Evolutionary conservation across 2,329 filamentous ascomycete genomes (phyloP), one percentile per base, ranked within the genome.

Genomic region (Fusarium pseudonygamai): DNA sequence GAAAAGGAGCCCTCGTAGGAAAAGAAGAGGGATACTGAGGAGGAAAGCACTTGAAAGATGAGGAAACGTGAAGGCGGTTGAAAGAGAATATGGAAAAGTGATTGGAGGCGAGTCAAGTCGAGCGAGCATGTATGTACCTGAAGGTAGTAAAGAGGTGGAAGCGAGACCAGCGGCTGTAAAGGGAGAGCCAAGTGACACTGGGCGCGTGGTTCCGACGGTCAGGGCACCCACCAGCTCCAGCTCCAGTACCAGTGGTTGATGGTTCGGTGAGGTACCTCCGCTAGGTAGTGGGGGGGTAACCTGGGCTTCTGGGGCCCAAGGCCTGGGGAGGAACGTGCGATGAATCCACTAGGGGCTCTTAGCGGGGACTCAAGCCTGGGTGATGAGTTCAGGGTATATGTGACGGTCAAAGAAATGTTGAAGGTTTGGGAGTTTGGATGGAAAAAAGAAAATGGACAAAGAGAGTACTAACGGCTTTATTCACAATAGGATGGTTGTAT

Each of bases 171-270:
- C 55, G 55, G 20, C 30, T 58, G n/a, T 42, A 42, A 67, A 64
- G 46, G 61, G 63, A 62, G 66, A 34, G 40, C 55, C 65, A 59
- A 73, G 60, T 73, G 71, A 74, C 71, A 71, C 66, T 67, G 58
- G 61, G 71, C 71, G 71, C 71, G 71, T 73, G 71, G 50, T 58
- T 45, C 57, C 50, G 57, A 56, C 60, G 65, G 70, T 71, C 70
- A 72, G 49, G 60, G 59, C 46, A 32, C 42, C 52, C 42, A 15
- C 22, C 34, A 37, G 34, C 16, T 20, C 30, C 30, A 50, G 43
- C 43, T 46, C 43, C 43, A 46, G 26, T 18, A 26, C 47, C 34
- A 37, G 60, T 59, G 52, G 42, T 43, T 61, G 37, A 69, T 61
- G 58, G 64, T 32, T 60, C 36, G 46, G 40, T 46, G 34, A 56